A percentile compares a stretch with the other conserved stretches of the same genome.
Evolutionary conservation across 1,284 basidiomycete genomes (phyloP).

Genomic region (Omphalotus olearius): DNA sequence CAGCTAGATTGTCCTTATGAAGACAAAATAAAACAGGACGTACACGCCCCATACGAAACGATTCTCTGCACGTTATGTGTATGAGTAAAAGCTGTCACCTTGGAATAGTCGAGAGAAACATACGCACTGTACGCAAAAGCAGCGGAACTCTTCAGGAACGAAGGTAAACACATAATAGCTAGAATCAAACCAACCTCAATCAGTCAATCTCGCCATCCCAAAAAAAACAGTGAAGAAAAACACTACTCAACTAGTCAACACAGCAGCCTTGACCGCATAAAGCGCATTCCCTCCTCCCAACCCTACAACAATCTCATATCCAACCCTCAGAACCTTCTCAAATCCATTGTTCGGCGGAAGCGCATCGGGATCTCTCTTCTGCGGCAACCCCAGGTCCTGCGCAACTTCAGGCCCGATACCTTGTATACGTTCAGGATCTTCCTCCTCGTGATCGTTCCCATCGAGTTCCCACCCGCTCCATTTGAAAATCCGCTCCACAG

Average conservation of each 20-base stretch:
- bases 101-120: slow-evolving; percentile 1
- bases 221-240: neutral
- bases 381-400: slow-evolving; percentile 47
- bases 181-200: neutral
- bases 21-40: slow-evolving; percentile 14
- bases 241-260: slow-evolving; percentile 48
- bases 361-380: slow-evolving; percentile 67
- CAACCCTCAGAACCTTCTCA: slow-evolving; percentile 43
- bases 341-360: slow-evolving; percentile 60
- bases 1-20: neutral
- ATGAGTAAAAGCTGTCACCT: neutral
- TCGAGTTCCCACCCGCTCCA: slow-evolving; percentile 48
- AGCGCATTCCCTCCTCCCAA: slow-evolving; percentile 57
- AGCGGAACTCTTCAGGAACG: slow-evolving; percentile 50
- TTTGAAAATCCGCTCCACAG: slow-evolving; percentile 40
- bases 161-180: slow-evolving; percentile 62
- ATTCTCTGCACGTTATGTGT: slow-evolving; percentile 32
- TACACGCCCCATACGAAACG: slow-evolving; percentile 56
- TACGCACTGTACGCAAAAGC: slow-evolving; percentile 56
- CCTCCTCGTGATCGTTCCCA: slow-evolving; percentile 43
- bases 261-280: slow-evolving; percentile 78
- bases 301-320: slow-evolving; percentile 37
- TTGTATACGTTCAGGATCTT: slow-evolving; percentile 61
- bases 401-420: slow-evolving; percentile 42
- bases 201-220: neutral